These are phyloP conservation scores for Sphaerulina vaccinii DNA, from an alignment of 2,329 filamentous ascomycete species.

Conservation along the genomic window DNA sequence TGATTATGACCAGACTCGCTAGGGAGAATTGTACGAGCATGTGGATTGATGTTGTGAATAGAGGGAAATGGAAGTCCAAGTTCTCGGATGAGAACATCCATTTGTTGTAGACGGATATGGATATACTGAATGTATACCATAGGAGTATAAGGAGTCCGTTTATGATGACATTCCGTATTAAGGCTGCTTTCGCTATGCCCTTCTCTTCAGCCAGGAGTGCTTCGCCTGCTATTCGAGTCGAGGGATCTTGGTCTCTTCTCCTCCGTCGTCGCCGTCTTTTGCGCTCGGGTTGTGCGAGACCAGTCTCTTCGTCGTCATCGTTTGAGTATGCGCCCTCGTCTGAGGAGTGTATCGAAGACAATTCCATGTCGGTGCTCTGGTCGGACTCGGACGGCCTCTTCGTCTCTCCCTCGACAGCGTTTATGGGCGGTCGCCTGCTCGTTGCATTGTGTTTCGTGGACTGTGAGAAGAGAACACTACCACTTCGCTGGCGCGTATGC, in stretches of 20 bases:
- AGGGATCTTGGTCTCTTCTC: constrained; percentile 64
- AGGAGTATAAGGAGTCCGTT: constrained; percentile 80
- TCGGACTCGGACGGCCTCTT: constrained; percentile 15
- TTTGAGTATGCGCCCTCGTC: constrained; percentile 15
- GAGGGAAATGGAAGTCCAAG: constrained; percentile 87
- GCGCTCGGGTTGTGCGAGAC: constrained; percentile 70
- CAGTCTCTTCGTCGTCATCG: constrained; percentile 69
- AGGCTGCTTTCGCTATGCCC: constrained; percentile 66
- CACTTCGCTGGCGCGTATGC: background rate
- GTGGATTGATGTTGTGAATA: constrained; percentile 93
- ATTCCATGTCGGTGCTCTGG: constrained; percentile 21
- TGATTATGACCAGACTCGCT: constrained; percentile 72
- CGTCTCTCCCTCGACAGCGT: background rate
- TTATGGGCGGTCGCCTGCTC: background rate
- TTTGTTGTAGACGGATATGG: constrained; percentile 98
- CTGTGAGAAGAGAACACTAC: background rate
- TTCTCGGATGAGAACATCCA: constrained; percentile 94
- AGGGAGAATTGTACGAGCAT: constrained; percentile 93
- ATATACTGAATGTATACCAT: constrained; percentile 89
- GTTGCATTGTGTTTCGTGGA: constrained; percentile 1
- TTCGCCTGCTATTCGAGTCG: constrained; percentile 61
- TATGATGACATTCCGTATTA: constrained; percentile 66
- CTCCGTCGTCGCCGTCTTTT: constrained; percentile 62
- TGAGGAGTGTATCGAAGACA: constrained; percentile 23
- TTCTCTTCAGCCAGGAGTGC: constrained; percentile 68